These are phyloP conservation scores for Phycomyces nitens DNA, from an alignment of 192 early-diverging fungal species.

Conservation along the genomic window DNA sequence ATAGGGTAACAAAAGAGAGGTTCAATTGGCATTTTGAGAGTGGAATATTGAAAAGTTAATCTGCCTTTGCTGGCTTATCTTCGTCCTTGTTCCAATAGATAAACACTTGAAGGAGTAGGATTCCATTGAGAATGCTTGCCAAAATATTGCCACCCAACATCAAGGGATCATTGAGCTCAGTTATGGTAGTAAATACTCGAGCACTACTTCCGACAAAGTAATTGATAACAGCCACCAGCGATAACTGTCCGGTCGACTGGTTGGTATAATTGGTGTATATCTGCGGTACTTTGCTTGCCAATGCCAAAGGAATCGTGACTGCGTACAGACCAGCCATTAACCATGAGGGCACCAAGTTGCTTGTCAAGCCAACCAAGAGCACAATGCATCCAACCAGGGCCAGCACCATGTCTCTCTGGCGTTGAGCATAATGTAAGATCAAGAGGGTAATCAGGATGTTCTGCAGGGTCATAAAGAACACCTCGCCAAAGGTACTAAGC, in stretches of 20 bases:
- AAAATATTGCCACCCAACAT: constrained; percentile 68
- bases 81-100: constrained; percentile 64
- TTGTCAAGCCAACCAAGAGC: constrained; percentile 16
- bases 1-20: no score
- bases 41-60: constrained; percentile 4
- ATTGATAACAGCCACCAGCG: constrained; percentile 89
- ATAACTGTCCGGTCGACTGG: constrained; percentile 84
- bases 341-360: constrained; percentile 27
- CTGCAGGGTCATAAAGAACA: constrained; percentile 78
- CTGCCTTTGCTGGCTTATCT: background rate
- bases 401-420: constrained; percentile 42
- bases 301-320: constrained; percentile 68
- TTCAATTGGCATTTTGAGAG: no score
- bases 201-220: constrained; percentile 84
- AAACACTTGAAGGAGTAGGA: constrained; percentile 77
- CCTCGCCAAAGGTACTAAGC: constrained; percentile 87
- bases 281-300: constrained; percentile 86
- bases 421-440: constrained; percentile 55
- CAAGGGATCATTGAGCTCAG: constrained; percentile 81
- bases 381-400: constrained; percentile 34
- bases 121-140: constrained; percentile 71
- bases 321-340: constrained; percentile 12
- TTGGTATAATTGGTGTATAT: constrained; percentile 80
- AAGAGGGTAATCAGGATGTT: constrained; percentile 76
- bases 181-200: constrained; percentile 87